A percentile compares a stretch with the other conserved stretches of the same genome.
These are phyloP conservation scores for Pleurotus tuber-regium DNA, from an alignment of 768 basidiomycete genomes.

Conservation along the genomic window DNA sequence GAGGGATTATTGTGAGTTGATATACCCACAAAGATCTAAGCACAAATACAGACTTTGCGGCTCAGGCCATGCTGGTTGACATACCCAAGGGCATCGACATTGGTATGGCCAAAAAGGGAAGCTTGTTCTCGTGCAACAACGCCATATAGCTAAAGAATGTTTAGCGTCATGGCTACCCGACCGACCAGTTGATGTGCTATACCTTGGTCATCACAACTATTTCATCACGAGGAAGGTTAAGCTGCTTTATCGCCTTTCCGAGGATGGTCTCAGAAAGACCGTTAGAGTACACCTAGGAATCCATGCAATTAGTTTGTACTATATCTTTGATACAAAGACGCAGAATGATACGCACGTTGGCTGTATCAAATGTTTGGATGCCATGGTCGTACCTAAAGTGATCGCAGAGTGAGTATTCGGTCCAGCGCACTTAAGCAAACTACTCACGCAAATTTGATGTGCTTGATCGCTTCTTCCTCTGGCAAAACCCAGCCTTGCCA, in stretches of 20 bases:
- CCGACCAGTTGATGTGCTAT: too few species aligned
- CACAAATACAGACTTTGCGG: conserved; percentile 33
- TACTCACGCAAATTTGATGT: conserved; percentile 46
- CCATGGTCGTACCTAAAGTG: conserved; percentile 53
- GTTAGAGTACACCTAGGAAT: conserved; percentile 57
- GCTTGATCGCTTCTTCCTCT: conserved; percentile 49
- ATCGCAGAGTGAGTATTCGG: background rate
- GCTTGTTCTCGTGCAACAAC: conserved; percentile 25
- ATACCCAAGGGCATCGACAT: conserved; percentile 41
- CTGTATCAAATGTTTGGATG: conserved; percentile 62
- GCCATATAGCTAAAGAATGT: conserved; percentile 35
- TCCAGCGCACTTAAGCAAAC: background rate
- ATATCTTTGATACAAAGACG: too few species aligned
- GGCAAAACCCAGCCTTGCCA: conserved; percentile 49
- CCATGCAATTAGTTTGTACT: too few species aligned
- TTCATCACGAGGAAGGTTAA: conserved; percentile 64
- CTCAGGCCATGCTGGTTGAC: conserved; percentile 40
- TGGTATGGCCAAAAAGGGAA: conserved; percentile 11
- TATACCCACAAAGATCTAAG: background rate
- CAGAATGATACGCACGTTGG: conserved; percentile 30
- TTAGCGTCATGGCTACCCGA: too few species aligned
- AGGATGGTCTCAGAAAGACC: conserved; percentile 64
- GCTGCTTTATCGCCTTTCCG: conserved; percentile 69
- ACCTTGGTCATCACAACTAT: conserved; percentile 81
- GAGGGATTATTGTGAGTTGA: conserved; percentile 18